Evolutionary conservation across 768 basidiomycete genomes (phyloP).

Genomic region (Pleurotus tuoliensis): DNA sequence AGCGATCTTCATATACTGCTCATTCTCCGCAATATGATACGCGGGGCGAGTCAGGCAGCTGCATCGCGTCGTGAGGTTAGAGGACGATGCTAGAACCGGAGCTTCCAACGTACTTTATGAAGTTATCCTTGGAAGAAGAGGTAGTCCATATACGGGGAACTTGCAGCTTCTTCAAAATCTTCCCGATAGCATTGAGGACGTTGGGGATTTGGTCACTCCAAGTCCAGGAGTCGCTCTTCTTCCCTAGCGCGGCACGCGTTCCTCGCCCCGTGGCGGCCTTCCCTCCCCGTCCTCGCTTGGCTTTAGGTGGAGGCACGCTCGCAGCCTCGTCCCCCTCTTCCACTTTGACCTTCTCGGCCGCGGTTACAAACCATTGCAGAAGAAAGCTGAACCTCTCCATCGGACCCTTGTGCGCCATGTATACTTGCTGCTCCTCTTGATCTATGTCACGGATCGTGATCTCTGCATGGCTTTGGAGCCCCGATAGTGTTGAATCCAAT

Average conservation of each 20-base stretch:
- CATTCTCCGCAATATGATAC: constrained; percentile 82
- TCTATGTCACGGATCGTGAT: constrained; percentile 66
- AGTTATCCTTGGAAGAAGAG: constrained; percentile 78
- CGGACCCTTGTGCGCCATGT: constrained; percentile 60
- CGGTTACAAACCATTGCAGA: constrained; percentile 84
- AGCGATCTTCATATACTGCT: constrained; percentile 80
- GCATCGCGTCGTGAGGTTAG: not conserved
- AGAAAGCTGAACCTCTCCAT: constrained; percentile 93
- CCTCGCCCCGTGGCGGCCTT: constrained; percentile 38
- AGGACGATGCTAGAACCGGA: constrained; percentile 8
- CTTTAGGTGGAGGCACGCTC: constrained; percentile 40
- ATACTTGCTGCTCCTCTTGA: constrained; percentile 58
- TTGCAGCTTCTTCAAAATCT: constrained; percentile 55
- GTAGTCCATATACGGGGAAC: constrained; percentile 89
- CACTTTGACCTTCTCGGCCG: constrained; percentile 73
- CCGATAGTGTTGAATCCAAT: constrained; percentile 82
- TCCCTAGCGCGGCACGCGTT: constrained; percentile 35
- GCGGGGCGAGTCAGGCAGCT: constrained; percentile 88
- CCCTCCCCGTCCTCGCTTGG: constrained; percentile 56
- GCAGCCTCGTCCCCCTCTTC: constrained; percentile 44
- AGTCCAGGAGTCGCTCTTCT: constrained; percentile 55
- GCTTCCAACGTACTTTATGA: constrained; percentile 62
- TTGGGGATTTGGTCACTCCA: constrained; percentile 77
- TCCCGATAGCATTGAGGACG: constrained; percentile 67
- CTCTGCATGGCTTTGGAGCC: constrained; percentile 70